phyloP scores from a whole-genome alignment of 2,329 filamentous ascomycete species.

The Biscogniauxia marginata region DNA sequence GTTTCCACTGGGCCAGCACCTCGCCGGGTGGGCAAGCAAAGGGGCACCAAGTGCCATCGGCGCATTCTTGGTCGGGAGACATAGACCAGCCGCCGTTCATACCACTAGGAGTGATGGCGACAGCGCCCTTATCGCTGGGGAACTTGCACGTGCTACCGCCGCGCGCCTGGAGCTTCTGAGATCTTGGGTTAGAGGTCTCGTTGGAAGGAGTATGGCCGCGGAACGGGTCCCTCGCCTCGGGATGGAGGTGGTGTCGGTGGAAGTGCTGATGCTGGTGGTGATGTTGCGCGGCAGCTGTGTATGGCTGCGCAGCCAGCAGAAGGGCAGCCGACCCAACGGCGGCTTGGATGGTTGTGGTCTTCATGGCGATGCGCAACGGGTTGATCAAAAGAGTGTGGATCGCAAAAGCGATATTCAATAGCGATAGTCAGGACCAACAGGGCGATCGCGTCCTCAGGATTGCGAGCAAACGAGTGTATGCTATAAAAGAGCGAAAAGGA shows the following conservation, averaged over 20 bases:
- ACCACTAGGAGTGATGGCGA: slow-evolving; percentile 62
- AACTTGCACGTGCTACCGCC: slow-evolving; percentile 58
- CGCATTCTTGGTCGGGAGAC: slow-evolving; percentile 71
- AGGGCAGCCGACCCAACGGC: slow-evolving; percentile 49
- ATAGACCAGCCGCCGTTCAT: slow-evolving; percentile 77
- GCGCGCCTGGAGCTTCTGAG: slow-evolving; percentile 48
- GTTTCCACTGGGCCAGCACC: slow-evolving; percentile 78
- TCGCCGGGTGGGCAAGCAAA: slow-evolving; percentile 74
- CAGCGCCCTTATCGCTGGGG: slow-evolving; percentile 64
- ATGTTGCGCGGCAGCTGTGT: slow-evolving; percentile 35
- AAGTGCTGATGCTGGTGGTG: slow-evolving; percentile 35
- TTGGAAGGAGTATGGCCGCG: slow-evolving; percentile 33
- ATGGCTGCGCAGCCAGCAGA: slow-evolving; percentile 43
- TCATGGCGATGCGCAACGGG: slow-evolving; percentile 43
- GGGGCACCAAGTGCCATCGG: slow-evolving; percentile 68
- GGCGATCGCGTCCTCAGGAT: neutral
- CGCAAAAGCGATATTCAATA: neutral
- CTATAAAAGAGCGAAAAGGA: slow-evolving; percentile 1
- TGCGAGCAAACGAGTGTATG: neutral
- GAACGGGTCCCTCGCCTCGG: slow-evolving; percentile 31
- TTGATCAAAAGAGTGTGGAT: slow-evolving; percentile 16
- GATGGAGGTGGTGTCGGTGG: slow-evolving; percentile 36
- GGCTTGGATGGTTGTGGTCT: slow-evolving; percentile 48
- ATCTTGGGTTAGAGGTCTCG: slow-evolving; percentile 29
- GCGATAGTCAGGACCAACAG: slow-evolving; percentile 14